Percentiles rank a stretch among this genome's conserved stretches.
Evolutionary conservation across 306 rosid species (phyloP).

Genomic region (Rosa multiflora): DNA sequence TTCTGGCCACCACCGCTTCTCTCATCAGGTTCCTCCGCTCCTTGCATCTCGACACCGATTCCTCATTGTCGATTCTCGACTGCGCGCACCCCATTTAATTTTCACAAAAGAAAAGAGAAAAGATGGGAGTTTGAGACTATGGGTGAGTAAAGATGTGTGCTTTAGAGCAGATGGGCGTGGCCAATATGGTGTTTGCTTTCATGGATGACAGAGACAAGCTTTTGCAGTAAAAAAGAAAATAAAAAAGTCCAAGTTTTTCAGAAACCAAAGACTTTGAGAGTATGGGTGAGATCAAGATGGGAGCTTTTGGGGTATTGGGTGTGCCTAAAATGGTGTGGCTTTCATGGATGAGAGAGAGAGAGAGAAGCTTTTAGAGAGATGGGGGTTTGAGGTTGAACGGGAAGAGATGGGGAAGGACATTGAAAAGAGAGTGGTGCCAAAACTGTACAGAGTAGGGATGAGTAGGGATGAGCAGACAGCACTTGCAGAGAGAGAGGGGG

Average conservation of each 20-base stretch:
- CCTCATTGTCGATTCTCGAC: slow-evolving; percentile 83
- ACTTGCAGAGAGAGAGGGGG: slow-evolving; percentile 4
- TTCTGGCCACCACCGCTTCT: slow-evolving; percentile 72
- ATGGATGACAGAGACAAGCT: not conserved
- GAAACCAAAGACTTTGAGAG: not conserved
- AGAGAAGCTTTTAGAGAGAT: not conserved
- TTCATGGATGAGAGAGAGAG: not conserved
- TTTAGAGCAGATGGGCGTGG: not conserved
- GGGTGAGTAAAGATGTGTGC: not conserved
- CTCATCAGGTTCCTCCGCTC: slow-evolving; percentile 64
- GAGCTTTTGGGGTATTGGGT: slow-evolving; percentile 13
- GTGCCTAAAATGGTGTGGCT: not conserved
- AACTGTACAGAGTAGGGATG: slow-evolving; percentile 6
- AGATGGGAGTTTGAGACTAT: not conserved
- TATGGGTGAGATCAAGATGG: too few relatives aligned
- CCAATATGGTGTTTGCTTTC: too few relatives aligned
- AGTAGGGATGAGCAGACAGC: slow-evolving; percentile 4
- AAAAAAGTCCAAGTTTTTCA: not conserved
- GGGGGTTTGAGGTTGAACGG: not conserved
- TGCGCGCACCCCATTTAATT: slow-evolving; percentile 77
- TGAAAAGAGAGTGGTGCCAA: slow-evolving; percentile 20
- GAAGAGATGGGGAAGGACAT: not conserved
- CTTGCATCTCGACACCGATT: slow-evolving; percentile 76
- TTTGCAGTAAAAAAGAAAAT: not conserved
- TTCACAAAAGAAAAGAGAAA: not conserved